Evolutionary conservation across 2,329 filamentous ascomycete species (phyloP).

Genomic region (Zymoseptoria passerinii): DNA sequence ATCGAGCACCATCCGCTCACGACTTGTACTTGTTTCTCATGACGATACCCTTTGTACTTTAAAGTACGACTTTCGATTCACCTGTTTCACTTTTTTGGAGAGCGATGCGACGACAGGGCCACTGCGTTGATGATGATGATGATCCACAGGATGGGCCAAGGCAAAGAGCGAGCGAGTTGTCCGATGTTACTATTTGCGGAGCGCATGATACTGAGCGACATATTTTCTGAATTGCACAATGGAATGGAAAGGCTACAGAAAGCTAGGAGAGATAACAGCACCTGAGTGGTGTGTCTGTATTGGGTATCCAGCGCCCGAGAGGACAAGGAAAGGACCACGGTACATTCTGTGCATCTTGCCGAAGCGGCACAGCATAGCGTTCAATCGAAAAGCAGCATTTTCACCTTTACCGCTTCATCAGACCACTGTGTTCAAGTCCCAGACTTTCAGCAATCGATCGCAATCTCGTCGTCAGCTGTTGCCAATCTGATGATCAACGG

Average conservation of each 20-base stretch:
- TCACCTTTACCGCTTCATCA: neutral
- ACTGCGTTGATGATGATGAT: neutral
- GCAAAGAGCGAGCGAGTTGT: neutral
- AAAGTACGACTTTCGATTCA: neutral
- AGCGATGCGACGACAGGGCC: neutral
- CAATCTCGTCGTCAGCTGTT: neutral
- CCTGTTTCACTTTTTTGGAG: neutral
- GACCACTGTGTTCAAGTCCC: neutral
- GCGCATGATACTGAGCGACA: neutral
- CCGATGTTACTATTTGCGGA: neutral
- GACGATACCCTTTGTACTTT: conserved; percentile 21
- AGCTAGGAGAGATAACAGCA: neutral
- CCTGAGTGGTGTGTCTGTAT: neutral
- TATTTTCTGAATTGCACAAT: neutral
- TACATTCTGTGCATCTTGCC: neutral
- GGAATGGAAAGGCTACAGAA: neutral
- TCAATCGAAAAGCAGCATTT: neutral
- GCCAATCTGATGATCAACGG: neutral
- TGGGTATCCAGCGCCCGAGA: neutral
- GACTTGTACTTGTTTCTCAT: conserved; percentile 4
- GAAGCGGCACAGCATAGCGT: neutral
- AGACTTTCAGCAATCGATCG: neutral
- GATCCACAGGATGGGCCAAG: neutral
- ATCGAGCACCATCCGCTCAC: neutral
- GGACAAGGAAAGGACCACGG: neutral